Conservation (phyloP, 805 yeast species). For the Lachancea meyersii region DNA sequence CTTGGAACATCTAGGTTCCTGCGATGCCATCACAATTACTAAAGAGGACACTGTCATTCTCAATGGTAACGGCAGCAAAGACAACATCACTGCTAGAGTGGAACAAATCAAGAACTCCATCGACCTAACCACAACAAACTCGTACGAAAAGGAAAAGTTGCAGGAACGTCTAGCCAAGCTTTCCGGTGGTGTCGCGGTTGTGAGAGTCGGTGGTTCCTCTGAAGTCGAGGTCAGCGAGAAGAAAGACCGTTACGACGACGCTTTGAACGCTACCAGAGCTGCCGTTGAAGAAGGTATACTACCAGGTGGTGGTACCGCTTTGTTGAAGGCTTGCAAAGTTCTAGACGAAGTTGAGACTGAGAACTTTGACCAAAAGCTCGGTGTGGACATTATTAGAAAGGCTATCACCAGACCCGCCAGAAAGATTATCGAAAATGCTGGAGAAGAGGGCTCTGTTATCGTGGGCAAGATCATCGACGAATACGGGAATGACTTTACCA, state of each 20-base stretch:
- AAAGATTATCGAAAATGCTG: constrained; percentile 93
- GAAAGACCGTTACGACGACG: constrained; percentile 98
- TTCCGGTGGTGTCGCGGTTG: constrained; percentile 97
- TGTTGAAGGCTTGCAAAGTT: constrained; percentile 80
- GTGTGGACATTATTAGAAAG: constrained; percentile 86
- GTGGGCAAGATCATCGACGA: constrained; percentile 72
- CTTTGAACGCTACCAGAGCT: constrained; percentile 96
- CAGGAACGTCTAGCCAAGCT: constrained; percentile 96
- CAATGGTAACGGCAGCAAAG: constrained; percentile 88
- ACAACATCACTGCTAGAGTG: constrained; percentile 73
- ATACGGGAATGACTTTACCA: constrained; percentile 65
- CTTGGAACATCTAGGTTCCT: constrained; percentile 79
- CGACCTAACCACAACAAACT: constrained; percentile 63
- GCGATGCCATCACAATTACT: constrained; percentile 86
- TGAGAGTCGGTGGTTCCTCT: constrained; percentile 94
- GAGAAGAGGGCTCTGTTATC: constrained; percentile 94
- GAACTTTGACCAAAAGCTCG: constrained; percentile 94
- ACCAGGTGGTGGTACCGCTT: constrained; percentile 99
- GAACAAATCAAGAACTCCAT: constrained; percentile 86
- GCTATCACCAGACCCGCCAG: constrained; percentile 95
- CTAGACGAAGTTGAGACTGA: constrained; percentile 65
- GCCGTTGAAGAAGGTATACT: constrained; percentile 98
- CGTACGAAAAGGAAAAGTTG: constrained; percentile 93
- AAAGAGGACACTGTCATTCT: constrained; percentile 92
- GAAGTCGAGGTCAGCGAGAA: constrained; percentile 99